Conservation (phyloP, 2,329 filamentous ascomycete species). For the Capronia coronata region DNA sequence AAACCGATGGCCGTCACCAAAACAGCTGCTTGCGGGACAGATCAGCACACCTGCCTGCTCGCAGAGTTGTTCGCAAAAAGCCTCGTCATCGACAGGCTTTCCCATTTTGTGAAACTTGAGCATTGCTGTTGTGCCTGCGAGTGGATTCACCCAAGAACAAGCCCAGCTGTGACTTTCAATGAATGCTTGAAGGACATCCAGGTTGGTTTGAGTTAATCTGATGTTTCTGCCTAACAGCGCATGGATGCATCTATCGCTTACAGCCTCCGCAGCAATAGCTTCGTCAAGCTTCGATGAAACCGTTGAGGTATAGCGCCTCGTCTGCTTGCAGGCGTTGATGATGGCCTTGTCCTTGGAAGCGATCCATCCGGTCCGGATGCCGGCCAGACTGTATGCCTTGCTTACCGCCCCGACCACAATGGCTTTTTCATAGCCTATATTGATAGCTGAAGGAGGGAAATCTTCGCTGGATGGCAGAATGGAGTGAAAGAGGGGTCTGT, state of each 20-base stretch:
- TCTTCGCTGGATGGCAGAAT: constrained; percentile 49
- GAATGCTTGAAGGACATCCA: constrained; percentile 60
- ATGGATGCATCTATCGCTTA: constrained; percentile 60
- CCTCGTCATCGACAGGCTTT: constrained; percentile 62
- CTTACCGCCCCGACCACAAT: constrained; percentile 75
- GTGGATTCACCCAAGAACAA: constrained; percentile 66
- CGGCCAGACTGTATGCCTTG: constrained; percentile 77
- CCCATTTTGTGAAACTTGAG: constrained; percentile 60
- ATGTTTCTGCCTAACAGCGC: constrained; percentile 58
- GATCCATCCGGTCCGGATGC: constrained; percentile 77
- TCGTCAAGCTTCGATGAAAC: constrained; percentile 80
- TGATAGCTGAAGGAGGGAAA: constrained; percentile 61
- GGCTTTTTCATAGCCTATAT: constrained; percentile 63
- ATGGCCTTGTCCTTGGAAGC: constrained; percentile 59
- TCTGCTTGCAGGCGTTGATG: constrained; percentile 56
- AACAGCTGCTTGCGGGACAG: constrained; percentile 65
- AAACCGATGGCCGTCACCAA: constrained; percentile 61
- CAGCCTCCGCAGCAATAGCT: constrained; percentile 66
- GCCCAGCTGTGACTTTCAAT: constrained; percentile 57
- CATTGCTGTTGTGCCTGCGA: constrained; percentile 73
- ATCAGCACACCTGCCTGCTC: constrained; percentile 66
- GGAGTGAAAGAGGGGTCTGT: constrained; percentile 73
- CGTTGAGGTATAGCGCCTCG: constrained; percentile 78
- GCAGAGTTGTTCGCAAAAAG: constrained; percentile 63
- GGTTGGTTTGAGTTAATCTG: constrained; percentile 60